Evolutionary conservation across 495 filamentous ascomycete species (phyloP), one percentile per base, ranked within the genome.

Genomic region (Penicillium pulvis): DNA sequence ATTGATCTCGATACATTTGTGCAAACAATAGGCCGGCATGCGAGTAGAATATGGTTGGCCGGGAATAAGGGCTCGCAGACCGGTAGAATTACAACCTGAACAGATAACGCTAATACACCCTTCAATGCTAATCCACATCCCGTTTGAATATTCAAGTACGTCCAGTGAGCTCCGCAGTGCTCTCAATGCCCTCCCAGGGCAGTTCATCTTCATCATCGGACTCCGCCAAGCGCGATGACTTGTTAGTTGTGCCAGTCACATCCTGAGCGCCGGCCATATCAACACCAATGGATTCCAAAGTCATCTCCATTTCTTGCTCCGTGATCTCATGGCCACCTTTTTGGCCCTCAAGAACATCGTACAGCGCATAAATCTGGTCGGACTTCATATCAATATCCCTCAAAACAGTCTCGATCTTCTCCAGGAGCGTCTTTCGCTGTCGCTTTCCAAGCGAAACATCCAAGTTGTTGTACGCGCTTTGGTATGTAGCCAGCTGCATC

Each of bases 291-390:
- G 79, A 81, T 52, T 82, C 73, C 11, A 92, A 75, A 0, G 90
- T 90, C 33, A 87, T 76, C 55, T 92, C 88, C 51, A 91, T 78
- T 57, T 87, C 83, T 24, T 86, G 79, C 59, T 84, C 78, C 0
- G 76, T 85, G 78, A 93, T 87, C 52, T 86, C 75, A 56, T 84
- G 81, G 1, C 84, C 86, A 20, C 80, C 77, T 75, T 88, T 90
- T 66, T 89, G 87, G 9, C 89, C 91, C 68, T 96, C 93, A 9
- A 96, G 81, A 8, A 96, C 92, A 66, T 98, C 93, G 58, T 95
- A 92, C 7, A 97, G 78, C 8, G 84, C 81, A 68, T 97, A 97
- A 43, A 97, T 87, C 67, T 95, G 90, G 56, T 92, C 90, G n/a
- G 86, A 84, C 71, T 93, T 93, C 58, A 80, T 77, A 67, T 94